These are phyloP conservation scores for Naematelia aurantialba DNA, from an alignment of 768 basidiomycete species.

Conservation along the genomic window DNA sequence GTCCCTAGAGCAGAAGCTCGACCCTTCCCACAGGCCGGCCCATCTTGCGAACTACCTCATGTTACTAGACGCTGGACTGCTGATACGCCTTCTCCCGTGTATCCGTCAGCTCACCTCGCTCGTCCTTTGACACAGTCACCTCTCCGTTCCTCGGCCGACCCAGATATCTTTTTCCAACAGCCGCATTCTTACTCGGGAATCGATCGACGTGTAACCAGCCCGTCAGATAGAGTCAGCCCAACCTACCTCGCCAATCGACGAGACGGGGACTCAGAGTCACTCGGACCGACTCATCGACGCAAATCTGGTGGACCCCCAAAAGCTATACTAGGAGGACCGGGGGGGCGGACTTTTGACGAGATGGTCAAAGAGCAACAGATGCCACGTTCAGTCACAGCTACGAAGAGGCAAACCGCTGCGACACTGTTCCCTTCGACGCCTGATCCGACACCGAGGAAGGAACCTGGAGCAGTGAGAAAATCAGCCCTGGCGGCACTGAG, in stretches of 20 bases:
- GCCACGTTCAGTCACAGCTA: neutral
- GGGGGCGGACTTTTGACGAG: slow-evolving; percentile 35
- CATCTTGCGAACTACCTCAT: too few species aligned
- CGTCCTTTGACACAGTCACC: neutral
- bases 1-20: too few species aligned
- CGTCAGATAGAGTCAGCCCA: neutral
- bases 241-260: neutral
- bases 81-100: neutral
- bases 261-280: neutral
- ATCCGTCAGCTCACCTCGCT: neutral
- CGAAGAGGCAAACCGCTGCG: too few species aligned
- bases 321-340: slow-evolving; percentile 32
- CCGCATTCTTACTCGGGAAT: neutral
- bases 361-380: slow-evolving; percentile 1
- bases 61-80: neutral
- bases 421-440: neutral
- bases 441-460: neutral
- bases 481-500: neutral
- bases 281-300: neutral
- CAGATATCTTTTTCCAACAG: neutral
- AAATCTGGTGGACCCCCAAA: slow-evolving; percentile 26
- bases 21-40: too few species aligned
- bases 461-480: neutral
- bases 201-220: neutral
- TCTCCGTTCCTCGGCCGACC: neutral